phyloP scores from a whole-genome alignment of 495 filamentous ascomycete genomes.

The Parathielavia hyrcaniae region DNA sequence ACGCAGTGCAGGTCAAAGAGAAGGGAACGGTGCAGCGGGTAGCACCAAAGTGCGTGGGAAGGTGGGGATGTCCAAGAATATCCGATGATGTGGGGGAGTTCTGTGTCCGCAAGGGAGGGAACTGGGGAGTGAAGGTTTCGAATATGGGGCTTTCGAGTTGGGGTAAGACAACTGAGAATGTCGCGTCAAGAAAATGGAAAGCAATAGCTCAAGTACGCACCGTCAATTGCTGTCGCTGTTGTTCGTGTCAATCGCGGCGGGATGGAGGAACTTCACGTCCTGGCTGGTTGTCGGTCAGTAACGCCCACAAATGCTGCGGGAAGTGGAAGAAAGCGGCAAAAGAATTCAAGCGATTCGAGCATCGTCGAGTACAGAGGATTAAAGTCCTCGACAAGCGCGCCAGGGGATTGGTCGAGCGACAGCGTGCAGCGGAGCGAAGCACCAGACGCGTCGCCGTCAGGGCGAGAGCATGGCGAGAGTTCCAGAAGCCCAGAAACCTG shows the following conservation, averaged over 20 bases:
- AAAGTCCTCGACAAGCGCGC: constrained; percentile 1
- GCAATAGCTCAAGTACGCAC: constrained; percentile 19
- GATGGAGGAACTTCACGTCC: background rate
- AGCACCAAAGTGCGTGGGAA: background rate
- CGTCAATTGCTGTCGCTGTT: background rate
- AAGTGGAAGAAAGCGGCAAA: background rate
- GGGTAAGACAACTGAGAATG: constrained; percentile 14
- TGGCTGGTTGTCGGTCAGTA: constrained; percentile 8
- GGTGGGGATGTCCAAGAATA: constrained; percentile 9
- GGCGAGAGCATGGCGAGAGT: constrained; percentile 19
- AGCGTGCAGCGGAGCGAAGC: constrained; percentile 22
- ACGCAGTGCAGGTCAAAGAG: constrained; percentile 1
- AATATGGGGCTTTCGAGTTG: constrained; percentile 15
- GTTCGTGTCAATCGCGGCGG: background rate
- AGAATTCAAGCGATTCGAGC: background rate
- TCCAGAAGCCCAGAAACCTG: constrained; percentile 15
- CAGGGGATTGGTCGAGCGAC: constrained; percentile 1
- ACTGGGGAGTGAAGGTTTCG: background rate
- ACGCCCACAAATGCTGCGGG: background rate
- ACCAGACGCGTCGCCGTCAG: constrained; percentile 20
- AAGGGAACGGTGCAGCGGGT: background rate
- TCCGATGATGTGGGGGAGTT: constrained; percentile 8
- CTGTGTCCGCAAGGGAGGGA: constrained; percentile 3
- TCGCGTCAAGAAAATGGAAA: constrained; percentile 16
- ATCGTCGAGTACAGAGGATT: background rate